Evolutionary conservation across 202 grass and related monocot genomes (phyloP), one percentile per base, ranked within the genome.

Genomic region (Saccharum hybrid): DNA sequence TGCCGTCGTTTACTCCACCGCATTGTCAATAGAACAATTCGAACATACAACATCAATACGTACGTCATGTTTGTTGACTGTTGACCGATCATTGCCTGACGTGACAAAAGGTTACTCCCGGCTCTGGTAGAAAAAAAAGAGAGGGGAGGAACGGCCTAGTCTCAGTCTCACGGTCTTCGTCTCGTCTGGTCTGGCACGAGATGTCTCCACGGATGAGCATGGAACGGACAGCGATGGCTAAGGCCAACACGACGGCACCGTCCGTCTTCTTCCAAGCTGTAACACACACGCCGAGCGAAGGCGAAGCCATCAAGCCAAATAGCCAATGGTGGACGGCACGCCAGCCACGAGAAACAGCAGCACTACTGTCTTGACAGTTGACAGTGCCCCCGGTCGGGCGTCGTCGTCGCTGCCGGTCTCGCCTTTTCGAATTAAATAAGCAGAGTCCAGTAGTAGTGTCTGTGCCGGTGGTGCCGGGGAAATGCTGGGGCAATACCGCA

Each of bases 141-240:
- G 0, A 7, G 5, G 19, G 49, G 49, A 54, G 5, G 51, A n/a
- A 18, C 18, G 0, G 16, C 6, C 46, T 45, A 43, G 36, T 19
- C 23, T 10, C 2, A 6, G 5, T 43, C 72, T 11, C 41, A 34
- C 19, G 10, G 64, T 69, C 64, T 60, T 60, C 38, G 30, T 37
- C 23, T 10, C 18, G n/a, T 46, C 34, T 36, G 34, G 34, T 36
- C 4, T 36, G 4, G 34, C 12, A 12, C 14, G 41, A 22, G 52
- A 57, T 61, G 74, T 78, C 70, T 71, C 21, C 52, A 85, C 66
- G n/a, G 74, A 9, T 5, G 57, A 71, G 49, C 49, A 21, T 10
- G 11, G 19, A 2, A 1, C 18, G 36, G 38, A 6, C 42, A 16
- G 3, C 1, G n/a, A 57, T 6, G 41, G 38, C 6, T 11, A 1